These are phyloP conservation scores for Tolypocladium inflatum DNA, from an alignment of 2,329 filamentous ascomycete genomes.

Conservation along the genomic window DNA sequence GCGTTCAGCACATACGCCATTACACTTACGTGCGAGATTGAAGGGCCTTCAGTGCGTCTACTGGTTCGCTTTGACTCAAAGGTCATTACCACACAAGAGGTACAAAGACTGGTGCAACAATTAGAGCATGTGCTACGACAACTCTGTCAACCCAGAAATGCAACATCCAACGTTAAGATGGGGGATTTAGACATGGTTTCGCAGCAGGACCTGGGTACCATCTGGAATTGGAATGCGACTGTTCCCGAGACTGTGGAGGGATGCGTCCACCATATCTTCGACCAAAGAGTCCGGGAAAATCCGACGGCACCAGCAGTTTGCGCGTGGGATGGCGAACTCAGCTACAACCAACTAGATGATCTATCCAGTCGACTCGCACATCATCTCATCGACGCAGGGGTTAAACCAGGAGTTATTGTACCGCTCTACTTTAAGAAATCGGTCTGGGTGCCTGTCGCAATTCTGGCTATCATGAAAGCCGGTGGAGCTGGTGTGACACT, in stretches of 20 bases:
- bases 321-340: background rate
- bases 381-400: background rate
- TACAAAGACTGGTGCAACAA: background rate
- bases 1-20: background rate
- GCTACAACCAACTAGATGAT: background rate
- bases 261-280: background rate
- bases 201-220: background rate
- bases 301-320: background rate
- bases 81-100: background rate
- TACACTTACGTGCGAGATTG: background rate
- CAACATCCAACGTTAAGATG: background rate
- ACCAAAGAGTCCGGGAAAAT: background rate
- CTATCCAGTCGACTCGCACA: background rate
- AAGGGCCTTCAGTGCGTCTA: background rate
- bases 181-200: background rate
- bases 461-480: background rate
- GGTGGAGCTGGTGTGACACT: background rate
- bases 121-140: background rate
- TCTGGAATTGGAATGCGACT: background rate
- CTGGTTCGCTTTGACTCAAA: background rate
- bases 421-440: background rate
- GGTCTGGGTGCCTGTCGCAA: background rate
- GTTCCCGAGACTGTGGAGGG: background rate
- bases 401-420: background rate
- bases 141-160: background rate